Evolutionary conservation across 2,329 filamentous ascomycete species (phyloP).

Genomic region (Ophiostoma sp.): DNA sequence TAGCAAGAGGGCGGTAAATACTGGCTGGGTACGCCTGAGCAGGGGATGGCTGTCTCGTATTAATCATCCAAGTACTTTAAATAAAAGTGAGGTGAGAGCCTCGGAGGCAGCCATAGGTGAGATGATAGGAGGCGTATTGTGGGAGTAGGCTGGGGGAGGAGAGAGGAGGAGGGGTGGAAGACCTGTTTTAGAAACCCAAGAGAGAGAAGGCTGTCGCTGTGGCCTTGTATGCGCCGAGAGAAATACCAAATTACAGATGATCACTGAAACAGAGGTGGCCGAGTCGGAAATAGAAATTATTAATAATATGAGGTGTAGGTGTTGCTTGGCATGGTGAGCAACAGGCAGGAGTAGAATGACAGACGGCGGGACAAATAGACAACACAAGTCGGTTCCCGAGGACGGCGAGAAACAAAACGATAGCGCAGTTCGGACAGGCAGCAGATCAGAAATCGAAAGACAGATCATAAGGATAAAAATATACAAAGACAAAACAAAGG

Average conservation of each 20-base stretch:
- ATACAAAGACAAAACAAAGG: neutral
- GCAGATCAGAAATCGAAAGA: neutral
- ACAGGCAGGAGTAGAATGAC: neutral
- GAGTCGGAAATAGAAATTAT: neutral
- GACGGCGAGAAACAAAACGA: neutral
- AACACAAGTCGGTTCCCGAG: neutral
- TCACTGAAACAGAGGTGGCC: neutral
- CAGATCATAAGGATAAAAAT: neutral
- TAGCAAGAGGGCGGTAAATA: neutral
- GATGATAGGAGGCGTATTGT: neutral
- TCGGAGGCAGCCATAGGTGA: conserved; percentile 4
- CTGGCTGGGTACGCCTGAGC: neutral
- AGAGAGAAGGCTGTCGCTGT: neutral
- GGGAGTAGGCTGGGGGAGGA: neutral
- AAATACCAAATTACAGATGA: neutral
- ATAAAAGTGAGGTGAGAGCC: neutral
- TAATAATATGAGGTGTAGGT: neutral
- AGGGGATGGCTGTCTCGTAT: neutral
- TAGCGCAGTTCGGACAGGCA: neutral
- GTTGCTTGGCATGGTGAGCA: neutral
- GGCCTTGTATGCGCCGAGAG: neutral
- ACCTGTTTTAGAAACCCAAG: neutral
- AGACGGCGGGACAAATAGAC: too few species aligned
- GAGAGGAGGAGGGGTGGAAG: neutral
- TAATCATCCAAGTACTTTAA: neutral